Evolutionary conservation across 164 flowering plant genomes (phyloP).

Genomic region (Magnolia kwangsiensis): DNA sequence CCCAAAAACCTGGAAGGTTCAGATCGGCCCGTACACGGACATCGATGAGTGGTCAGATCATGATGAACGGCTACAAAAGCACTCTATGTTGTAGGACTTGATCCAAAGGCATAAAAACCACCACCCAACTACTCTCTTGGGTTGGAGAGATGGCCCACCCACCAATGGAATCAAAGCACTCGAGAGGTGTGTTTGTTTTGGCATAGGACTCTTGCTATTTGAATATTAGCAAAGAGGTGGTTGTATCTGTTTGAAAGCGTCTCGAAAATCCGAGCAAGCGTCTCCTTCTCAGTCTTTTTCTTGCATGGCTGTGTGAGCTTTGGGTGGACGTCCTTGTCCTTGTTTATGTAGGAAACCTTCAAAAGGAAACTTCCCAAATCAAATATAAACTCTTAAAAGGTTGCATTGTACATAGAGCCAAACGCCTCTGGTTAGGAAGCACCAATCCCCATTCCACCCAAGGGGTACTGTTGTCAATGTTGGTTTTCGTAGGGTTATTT

Average conservation of each 20-base stretch:
- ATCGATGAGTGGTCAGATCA: not conserved
- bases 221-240: not conserved
- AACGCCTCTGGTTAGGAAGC: conserved; percentile 1
- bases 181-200: not conserved
- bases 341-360: conserved; percentile 2
- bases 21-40: not conserved
- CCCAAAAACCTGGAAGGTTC: not conserved
- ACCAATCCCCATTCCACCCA: not conserved
- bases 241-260: conserved; percentile 1
- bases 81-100: not conserved
- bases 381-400: not conserved
- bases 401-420: conserved; percentile 8
- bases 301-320: not conserved
- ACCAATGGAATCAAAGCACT: not conserved
- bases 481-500: not conserved
- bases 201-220: not conserved
- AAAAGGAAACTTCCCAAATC: conserved; percentile 10
- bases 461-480: not conserved
- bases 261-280: conserved; percentile 7
- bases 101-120: not conserved
- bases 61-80: not conserved
- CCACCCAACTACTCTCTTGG: conserved; percentile 1
- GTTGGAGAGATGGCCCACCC: not conserved
- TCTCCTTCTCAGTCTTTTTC: conserved; percentile 2
- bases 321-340: not conserved